A percentile compares a stretch with the other conserved stretches of the same genome.
phyloP scores from a whole-genome alignment of 805 yeast species.

The Cyberlindnera amylophila region DNA sequence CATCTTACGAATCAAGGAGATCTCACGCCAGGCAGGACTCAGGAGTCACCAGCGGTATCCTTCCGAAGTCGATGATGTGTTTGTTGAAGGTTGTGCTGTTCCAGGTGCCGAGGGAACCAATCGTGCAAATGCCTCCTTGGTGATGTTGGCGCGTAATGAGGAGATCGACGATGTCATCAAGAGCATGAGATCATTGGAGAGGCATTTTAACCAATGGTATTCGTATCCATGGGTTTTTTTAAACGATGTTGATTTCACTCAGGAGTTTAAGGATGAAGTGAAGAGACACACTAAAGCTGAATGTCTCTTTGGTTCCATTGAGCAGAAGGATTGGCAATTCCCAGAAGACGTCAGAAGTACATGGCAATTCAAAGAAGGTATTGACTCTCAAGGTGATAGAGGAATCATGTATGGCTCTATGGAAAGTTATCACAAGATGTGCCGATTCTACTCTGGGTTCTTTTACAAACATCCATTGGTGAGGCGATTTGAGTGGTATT shows the following conservation, averaged over 20 bases:
- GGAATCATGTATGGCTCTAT: slow-evolving; percentile 79
- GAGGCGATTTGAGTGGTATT: slow-evolving; percentile 77
- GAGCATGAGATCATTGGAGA: slow-evolving; percentile 72
- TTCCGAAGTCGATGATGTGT: slow-evolving; percentile 39
- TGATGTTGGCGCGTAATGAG: slow-evolving; percentile 75
- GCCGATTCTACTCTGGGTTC: slow-evolving; percentile 83
- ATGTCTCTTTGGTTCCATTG: slow-evolving; percentile 70
- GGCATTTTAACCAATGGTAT: slow-evolving; percentile 91
- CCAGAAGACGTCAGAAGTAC: slow-evolving; percentile 32
- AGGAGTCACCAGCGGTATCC: slow-evolving; percentile 5
- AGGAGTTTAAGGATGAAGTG: slow-evolving; percentile 57
- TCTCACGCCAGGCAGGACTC: background rate
- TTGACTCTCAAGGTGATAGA: slow-evolving; percentile 77
- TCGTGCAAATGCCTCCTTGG: slow-evolving; percentile 78
- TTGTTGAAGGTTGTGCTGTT: slow-evolving; percentile 49
- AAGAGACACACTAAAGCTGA: slow-evolving; percentile 49
- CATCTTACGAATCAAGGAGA: background rate
- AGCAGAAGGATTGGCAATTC: slow-evolving; percentile 65
- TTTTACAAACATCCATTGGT: slow-evolving; percentile 80
- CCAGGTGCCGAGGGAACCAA: slow-evolving; percentile 26
- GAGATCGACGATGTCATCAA: slow-evolving; percentile 75
- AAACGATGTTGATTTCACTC: slow-evolving; percentile 72
- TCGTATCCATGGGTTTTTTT: slow-evolving; percentile 90
- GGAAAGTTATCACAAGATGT: slow-evolving; percentile 89
- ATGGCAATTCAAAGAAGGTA: slow-evolving; percentile 43